Base-by-base conservation (phyloP, 2,329 filamentous ascomycete genomes). In the Neofusicoccum umdonicola region DNA sequence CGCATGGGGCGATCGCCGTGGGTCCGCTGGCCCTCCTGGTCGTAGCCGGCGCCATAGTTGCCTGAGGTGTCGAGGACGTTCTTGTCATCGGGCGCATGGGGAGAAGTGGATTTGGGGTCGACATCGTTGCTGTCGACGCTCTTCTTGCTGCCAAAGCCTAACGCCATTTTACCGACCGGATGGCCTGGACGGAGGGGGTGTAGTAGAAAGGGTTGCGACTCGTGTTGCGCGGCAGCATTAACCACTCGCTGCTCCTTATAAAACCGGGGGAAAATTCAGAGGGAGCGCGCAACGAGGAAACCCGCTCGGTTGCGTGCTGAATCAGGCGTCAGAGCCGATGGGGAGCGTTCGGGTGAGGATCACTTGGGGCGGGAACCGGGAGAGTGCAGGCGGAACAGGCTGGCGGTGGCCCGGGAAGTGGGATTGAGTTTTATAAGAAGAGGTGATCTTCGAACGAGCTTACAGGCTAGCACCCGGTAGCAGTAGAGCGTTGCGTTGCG, bases 141-240 rank as follows among this genome's bases (percentile, higher is more conserved):
- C 35, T 57, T 64, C 17, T 45, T 56, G 42, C 34, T 42, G 44
- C 69, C 69, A 60, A 72, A 69, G 64, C 75, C 77, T 79, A 83
- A 74, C 81, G 81, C 82, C 82, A 84, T 83, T 83, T 83, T 65
- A 83, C 68, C 50, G 75, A 79, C 67, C 82, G 80, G 70, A 83
- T 81, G 69, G 75, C 71, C 71, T 73, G 76, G 67, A 77, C 76
- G 66, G 78, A 72, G 56, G 77, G 74, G 63, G 73, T 75, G 68
- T 75, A 76, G 67, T 77, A 76, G 65, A 78, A 76, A 67, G 72
- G 75, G 68, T 71, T 71, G 68, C 71, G 74, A 65, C 70, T 62
- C 50, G 69, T 69, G 52, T 70, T 68, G 68, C 71, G 71, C 62
- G 69, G 69, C 64, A 76, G 74, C 79, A 81, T 81, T 75, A 78